phyloP scores from a whole-genome alignment of 106 monocot species.

The Hemerocallis citrina region DNA sequence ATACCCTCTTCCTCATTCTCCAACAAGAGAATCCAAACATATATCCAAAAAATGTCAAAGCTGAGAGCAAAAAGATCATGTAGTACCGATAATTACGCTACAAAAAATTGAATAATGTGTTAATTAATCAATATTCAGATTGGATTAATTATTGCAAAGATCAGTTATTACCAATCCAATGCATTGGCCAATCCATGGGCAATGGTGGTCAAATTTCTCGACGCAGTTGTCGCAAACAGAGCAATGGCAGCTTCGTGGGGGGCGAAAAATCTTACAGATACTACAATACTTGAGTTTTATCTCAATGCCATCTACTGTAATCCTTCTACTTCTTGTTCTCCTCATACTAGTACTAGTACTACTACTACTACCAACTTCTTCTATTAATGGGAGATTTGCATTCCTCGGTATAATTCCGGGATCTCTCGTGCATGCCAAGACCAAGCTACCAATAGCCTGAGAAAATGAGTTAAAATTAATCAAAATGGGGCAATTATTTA shows the following conservation, averaged over 20 bases:
- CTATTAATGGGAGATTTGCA: not conserved
- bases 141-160: not conserved
- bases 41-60: slow-evolving; percentile 37
- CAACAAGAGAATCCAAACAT: slow-evolving; percentile 33
- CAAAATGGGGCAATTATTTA: not conserved
- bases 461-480: not conserved
- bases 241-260: slow-evolving; percentile 50
- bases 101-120: slow-evolving; percentile 6
- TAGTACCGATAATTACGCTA: slow-evolving; percentile 57
- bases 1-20: slow-evolving; percentile 19
- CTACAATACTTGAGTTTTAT: slow-evolving; percentile 46
- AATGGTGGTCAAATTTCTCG: slow-evolving; percentile 67
- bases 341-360: too few relatives aligned
- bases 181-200: slow-evolving; percentile 63
- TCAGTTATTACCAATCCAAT: slow-evolving; percentile 59
- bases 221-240: slow-evolving; percentile 58
- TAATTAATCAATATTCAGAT: not conserved
- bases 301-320: slow-evolving; percentile 26
- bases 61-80: slow-evolving; percentile 39
- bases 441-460: slow-evolving; percentile 31
- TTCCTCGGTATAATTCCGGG: slow-evolving; percentile 40
- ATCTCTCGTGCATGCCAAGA: slow-evolving; percentile 37
- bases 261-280: slow-evolving; percentile 33
- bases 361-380: slow-evolving; percentile 8
- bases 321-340: slow-evolving; percentile 21